These are phyloP conservation scores for Selenicereus undatus DNA, from an alignment of 148 eudicot species.

Conservation along the genomic window DNA sequence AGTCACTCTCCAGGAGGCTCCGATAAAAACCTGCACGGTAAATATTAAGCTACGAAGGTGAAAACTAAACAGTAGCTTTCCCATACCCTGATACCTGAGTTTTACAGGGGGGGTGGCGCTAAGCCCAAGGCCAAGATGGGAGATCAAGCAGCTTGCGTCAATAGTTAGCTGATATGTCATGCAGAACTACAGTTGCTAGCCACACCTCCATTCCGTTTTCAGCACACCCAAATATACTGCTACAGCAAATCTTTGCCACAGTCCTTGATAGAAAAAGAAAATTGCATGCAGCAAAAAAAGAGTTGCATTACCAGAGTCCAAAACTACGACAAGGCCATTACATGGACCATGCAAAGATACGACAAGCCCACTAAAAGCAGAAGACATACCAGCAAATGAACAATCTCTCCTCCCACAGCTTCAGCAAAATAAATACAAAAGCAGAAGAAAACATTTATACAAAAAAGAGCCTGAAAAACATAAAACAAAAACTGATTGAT, in stretches of 20 bases:
- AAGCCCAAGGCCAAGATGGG: not conserved
- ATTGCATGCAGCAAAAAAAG: not conserved
- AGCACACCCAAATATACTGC: not conserved
- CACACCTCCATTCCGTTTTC: not conserved
- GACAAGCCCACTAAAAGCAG: not conserved
- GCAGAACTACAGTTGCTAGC: not conserved
- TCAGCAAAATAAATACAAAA: not conserved
- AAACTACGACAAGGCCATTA: not conserved
- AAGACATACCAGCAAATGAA: not conserved
- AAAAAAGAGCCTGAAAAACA: not conserved
- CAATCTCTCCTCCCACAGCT: not conserved
- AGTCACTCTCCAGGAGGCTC: not conserved
- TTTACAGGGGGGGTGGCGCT: not conserved
- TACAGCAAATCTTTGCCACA: not conserved
- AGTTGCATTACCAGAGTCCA: not conserved
- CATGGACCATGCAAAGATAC: not conserved
- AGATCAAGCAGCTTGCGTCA: constrained; percentile 1
- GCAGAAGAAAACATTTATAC: not conserved
- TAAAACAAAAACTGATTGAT: not conserved
- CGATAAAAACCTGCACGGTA: not conserved
- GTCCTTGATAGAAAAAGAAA: not conserved
- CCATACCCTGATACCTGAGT: not conserved
- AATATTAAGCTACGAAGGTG: not conserved
- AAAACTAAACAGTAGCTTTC: not conserved
- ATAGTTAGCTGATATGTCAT: not conserved